A percentile compares a stretch with the other conserved stretches of the same genome.
Conservation (phyloP, 257 asterid genomes). For the Plantago major region DNA sequence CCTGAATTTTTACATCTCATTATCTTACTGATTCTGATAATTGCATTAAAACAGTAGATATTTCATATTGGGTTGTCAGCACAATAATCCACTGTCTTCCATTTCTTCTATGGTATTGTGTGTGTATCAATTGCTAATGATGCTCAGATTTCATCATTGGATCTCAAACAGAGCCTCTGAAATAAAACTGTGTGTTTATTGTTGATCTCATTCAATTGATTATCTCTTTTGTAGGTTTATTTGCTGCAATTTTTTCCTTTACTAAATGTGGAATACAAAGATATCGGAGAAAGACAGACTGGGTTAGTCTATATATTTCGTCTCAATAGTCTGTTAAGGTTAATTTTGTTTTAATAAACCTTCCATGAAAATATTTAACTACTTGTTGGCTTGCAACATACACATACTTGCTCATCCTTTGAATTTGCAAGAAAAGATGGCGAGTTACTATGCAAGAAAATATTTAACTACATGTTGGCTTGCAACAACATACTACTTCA, state of each 20-base stretch:
- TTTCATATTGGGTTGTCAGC: no score
- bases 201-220: background rate
- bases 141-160: background rate
- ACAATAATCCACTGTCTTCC: background rate
- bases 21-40: background rate
- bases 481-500: no score
- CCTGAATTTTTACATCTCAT: no score
- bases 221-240: conserved; percentile 49
- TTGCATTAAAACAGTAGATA: background rate
- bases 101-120: no score
- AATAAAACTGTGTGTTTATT: background rate
- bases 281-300: conserved; percentile 69
- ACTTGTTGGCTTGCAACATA: background rate
- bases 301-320: conserved; percentile 55
- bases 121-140: no score
- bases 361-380: background rate
- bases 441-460: no score
- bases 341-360: background rate
- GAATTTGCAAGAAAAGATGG: no score
- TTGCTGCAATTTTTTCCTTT: conserved; percentile 75
- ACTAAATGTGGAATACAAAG: conserved; percentile 76
- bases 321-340: conserved; percentile 7
- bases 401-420: conserved; percentile 2
- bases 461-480: no score
- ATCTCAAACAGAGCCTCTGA: background rate